A percentile compares a stretch with the other conserved stretches of the same genome.
Conservation (phyloP, 306 rosid genomes). For the Astragalus membranaceus region DNA sequence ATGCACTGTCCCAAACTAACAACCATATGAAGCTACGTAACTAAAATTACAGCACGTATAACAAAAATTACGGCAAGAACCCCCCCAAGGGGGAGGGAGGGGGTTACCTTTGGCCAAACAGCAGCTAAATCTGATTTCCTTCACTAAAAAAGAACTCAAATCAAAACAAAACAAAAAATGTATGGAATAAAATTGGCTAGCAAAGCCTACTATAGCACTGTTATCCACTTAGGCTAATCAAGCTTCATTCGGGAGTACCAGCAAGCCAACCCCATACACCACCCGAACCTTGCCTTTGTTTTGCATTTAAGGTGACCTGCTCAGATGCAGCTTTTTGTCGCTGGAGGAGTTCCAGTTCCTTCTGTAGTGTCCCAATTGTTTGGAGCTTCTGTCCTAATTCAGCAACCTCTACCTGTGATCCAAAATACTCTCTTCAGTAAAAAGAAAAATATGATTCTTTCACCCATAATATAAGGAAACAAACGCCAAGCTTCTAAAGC, state of each 20-base stretch:
- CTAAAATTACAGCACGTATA: constrained; percentile 34
- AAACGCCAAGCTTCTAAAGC: background rate
- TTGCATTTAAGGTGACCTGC: constrained; percentile 63
- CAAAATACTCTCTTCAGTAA: constrained; percentile 15
- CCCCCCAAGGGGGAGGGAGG: too few relatives aligned
- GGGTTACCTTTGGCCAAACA: constrained; percentile 28
- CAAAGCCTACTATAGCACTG: constrained; percentile 31
- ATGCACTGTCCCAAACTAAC: constrained; percentile 20
- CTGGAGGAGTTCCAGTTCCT: constrained; percentile 86
- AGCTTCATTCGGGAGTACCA: constrained; percentile 46
- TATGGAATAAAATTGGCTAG: constrained; percentile 28
- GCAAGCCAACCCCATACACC: constrained; percentile 96
- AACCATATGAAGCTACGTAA: constrained; percentile 32
- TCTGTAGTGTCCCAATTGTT: constrained; percentile 67
- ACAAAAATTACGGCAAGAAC: constrained; percentile 28
- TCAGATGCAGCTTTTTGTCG: constrained; percentile 86
- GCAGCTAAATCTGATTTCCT: constrained; percentile 43
- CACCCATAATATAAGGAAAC: background rate
- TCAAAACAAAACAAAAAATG: constrained; percentile 17
- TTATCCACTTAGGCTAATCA: constrained; percentile 21
- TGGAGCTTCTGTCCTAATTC: constrained; percentile 88
- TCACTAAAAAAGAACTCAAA: constrained; percentile 29
- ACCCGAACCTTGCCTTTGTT: constrained; percentile 65
- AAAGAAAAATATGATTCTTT: background rate
- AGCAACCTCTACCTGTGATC: constrained; percentile 75